A percentile compares a stretch with the other conserved stretches of the same genome.
Evolutionary conservation across 2,329 filamentous ascomycete species (phyloP).

Genomic region (Fusarium caatingaense): DNA sequence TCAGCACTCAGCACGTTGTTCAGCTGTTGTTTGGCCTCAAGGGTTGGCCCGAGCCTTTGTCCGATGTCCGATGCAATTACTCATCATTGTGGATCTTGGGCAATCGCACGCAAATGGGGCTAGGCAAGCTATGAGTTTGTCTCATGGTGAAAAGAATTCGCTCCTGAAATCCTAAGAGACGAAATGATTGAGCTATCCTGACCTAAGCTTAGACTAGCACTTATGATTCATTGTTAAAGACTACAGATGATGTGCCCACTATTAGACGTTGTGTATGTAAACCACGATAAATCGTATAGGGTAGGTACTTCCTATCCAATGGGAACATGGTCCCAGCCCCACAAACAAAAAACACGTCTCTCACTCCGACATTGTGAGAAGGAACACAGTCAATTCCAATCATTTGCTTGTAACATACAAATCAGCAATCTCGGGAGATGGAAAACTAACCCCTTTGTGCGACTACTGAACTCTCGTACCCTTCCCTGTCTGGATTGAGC

Average conservation of each 20-base stretch:
- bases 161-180: too few relatives aligned
- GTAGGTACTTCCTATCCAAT: background rate
- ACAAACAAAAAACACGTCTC: background rate
- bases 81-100: background rate
- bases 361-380: background rate
- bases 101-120: background rate
- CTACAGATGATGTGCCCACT: too few relatives aligned
- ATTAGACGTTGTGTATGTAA: too few relatives aligned
- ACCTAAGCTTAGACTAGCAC: too few relatives aligned
- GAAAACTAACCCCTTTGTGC: background rate
- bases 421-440: background rate
- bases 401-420: background rate
- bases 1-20: background rate
- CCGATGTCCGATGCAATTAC: conserved; percentile 18
- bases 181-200: too few relatives aligned
- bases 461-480: too few relatives aligned
- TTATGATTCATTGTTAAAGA: too few relatives aligned
- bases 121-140: too few relatives aligned
- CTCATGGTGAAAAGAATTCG: too few relatives aligned
- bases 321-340: background rate
- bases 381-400: background rate
- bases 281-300: background rate
- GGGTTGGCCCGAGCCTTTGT: background rate
- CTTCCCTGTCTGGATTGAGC: too few relatives aligned
- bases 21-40: background rate